Evolutionary conservation across 306 rosid genomes (phyloP).

Genomic region (Pterocarpus santalinus): DNA sequence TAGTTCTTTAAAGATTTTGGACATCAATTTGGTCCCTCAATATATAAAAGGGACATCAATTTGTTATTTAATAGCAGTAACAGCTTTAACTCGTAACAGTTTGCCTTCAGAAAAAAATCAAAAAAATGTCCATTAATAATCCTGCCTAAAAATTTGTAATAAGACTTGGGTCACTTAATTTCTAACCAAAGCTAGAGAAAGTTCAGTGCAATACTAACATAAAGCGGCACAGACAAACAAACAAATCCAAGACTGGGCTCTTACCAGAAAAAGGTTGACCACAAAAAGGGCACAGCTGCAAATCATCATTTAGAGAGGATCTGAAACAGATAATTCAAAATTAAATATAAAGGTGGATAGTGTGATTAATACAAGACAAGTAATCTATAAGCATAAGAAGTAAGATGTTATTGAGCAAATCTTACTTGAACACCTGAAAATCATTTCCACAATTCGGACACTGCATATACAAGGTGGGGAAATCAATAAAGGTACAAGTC

Average conservation of each 20-base stretch:
- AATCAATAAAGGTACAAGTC: slow-evolving; percentile 27
- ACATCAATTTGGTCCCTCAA: no score
- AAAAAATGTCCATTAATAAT: not conserved
- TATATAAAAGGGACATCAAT: no score
- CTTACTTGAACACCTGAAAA: slow-evolving; percentile 98
- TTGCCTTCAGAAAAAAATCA: not conserved
- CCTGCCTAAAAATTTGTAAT: not conserved
- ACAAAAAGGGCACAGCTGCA: slow-evolving; percentile 93
- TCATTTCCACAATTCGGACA: slow-evolving; percentile 97
- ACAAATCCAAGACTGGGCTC: not conserved
- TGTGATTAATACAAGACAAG: slow-evolving; percentile 25
- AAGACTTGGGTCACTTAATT: slow-evolving; percentile 2
- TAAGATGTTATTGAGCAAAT: slow-evolving; percentile 9
- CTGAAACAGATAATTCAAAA: slow-evolving; percentile 56
- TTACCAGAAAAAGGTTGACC: slow-evolving; percentile 94
- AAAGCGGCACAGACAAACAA: slow-evolving; percentile 4
- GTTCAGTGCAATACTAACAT: slow-evolving; percentile 7
- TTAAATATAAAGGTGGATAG: not conserved
- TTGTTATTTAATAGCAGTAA: not conserved
- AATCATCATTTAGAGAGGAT: slow-evolving; percentile 76
- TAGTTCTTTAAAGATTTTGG: no score
- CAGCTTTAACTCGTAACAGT: not conserved
- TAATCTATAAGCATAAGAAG: slow-evolving; percentile 29
- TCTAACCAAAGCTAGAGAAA: slow-evolving; percentile 14
- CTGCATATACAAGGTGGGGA: slow-evolving; percentile 61